Evolutionary conservation across 2,329 filamentous ascomycete species (phyloP), one percentile per base, ranked within the genome.

Genomic region (Coleophoma crateriformis): DNA sequence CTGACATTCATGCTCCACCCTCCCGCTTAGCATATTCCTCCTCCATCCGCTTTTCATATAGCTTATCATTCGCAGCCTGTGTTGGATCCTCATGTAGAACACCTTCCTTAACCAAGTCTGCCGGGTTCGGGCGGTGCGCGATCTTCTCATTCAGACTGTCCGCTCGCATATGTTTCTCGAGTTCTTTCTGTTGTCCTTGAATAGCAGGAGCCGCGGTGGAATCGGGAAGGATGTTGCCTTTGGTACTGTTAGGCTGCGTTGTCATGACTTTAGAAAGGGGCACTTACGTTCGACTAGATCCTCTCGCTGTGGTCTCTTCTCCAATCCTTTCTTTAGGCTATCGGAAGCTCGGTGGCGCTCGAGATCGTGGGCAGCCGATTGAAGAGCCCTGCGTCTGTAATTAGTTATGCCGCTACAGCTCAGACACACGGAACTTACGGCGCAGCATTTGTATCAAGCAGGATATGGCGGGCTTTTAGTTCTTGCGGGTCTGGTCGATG

Each of bases 111-210:
- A 96, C 76, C 54, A 96, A 73, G 46, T 86, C 78, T 57, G 90
- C 88, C 11, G 88, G 86, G 34, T 80, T 76, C 1, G 91, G 91
- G 17, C 91, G 79, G 60, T 85, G 78, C 62, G 86, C 80, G 54
- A 96, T 82, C 68, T 91, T 91, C 63, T 95, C 90, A 68, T 95
- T 94, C 54, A 96, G 77, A 49, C 79, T 86, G 67, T 96, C 88
- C 52, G 84, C 87, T 13, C 87, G 81, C 90, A 96, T 96, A 68
- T 90, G 85, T 66, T 85, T 90, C 68, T 90, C 82, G 39, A 96
- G 82, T 73, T 95, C 88, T 63, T 81, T 85, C 68, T 94, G 90
- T 54, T 90, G 82, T 49, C 85, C 89, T 64, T 86, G 84, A 48
- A 96, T 74, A 2, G 85, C 79, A 0, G 91, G 90, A 0, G 90